A percentile compares a stretch with the other conserved stretches of the same genome.
Evolutionary conservation across 108 stramenopile species (phyloP).

Genomic region (Tribonema minus): DNA sequence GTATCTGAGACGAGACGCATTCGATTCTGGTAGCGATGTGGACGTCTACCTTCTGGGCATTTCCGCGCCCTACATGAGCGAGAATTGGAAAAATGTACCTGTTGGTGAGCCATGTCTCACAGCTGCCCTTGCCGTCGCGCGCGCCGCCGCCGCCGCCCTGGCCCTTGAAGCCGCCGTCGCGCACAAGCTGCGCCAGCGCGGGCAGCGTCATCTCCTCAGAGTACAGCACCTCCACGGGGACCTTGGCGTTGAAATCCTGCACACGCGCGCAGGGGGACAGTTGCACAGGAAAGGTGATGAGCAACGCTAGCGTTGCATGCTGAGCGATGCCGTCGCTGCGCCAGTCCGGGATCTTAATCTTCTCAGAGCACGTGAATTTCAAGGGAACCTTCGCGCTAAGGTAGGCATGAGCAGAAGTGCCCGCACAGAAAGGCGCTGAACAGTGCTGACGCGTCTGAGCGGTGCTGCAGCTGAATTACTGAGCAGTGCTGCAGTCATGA

Average conservation of each 20-base stretch:
- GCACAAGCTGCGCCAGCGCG: background rate
- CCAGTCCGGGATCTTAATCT: too few species aligned
- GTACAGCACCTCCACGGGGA: slow-evolving; percentile 11
- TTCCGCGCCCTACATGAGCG: too few species aligned
- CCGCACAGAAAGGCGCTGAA: background rate
- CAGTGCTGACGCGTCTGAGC: too few species aligned
- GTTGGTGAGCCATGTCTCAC: too few species aligned
- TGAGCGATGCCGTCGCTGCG: too few species aligned
- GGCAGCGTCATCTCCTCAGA: slow-evolving; percentile 22
- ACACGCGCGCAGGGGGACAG: background rate
- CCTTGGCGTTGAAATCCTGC: slow-evolving; percentile 21
- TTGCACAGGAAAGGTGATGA: background rate
- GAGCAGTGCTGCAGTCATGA: too few species aligned
- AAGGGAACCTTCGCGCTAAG: background rate
- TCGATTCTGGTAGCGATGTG: too few species aligned
- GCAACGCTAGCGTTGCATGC: background rate
- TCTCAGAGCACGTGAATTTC: too few species aligned
- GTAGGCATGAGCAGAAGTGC: background rate
- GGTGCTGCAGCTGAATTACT: too few species aligned
- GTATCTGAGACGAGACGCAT: too few species aligned
- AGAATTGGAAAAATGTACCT: too few species aligned
- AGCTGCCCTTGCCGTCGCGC: background rate
- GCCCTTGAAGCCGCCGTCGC: background rate
- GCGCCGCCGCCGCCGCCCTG: background rate
- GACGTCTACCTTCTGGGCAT: too few species aligned